phyloP scores from a whole-genome alignment of 2,329 filamentous ascomycete species.

The Magnaporthiopsis rhizophila region DNA sequence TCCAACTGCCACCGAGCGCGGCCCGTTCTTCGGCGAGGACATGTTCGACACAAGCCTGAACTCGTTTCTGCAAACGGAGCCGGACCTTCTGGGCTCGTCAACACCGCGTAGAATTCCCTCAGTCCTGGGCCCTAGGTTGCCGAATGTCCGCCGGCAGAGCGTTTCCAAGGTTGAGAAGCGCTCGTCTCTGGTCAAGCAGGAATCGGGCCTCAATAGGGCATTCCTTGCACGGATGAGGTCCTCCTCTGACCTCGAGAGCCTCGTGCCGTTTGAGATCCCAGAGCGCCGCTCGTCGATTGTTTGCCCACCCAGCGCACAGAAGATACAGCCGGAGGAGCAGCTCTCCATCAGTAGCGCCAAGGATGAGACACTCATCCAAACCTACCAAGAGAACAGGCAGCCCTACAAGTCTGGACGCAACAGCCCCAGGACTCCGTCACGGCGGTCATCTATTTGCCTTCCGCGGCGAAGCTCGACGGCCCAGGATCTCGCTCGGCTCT shows the following conservation, averaged over 20 bases:
- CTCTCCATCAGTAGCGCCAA: not conserved
- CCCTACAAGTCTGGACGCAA: not conserved
- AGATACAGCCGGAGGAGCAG: not conserved
- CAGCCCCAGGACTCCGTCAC: not conserved
- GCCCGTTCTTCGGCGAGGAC: conserved; percentile 4
- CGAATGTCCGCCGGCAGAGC: not conserved
- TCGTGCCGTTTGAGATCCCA: not conserved
- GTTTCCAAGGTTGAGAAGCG: not conserved
- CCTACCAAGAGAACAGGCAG: too few relatives aligned
- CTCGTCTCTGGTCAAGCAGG: not conserved
- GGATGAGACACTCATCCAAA: not conserved
- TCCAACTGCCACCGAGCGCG: not conserved
- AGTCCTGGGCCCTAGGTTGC: not conserved
- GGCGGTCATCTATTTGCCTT: not conserved
- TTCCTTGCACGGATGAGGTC: not conserved
- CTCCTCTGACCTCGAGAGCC: not conserved
- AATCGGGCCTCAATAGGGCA: not conserved
- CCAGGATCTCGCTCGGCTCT: not conserved
- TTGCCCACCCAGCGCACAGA: not conserved
- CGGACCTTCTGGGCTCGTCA: not conserved
- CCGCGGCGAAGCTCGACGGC: not conserved
- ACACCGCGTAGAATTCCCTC: conserved; percentile 1
- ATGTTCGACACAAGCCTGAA: conserved; percentile 4
- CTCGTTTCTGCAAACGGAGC: not conserved
- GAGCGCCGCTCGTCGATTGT: not conserved